Percentiles rank a stretch among this genome's conserved stretches.
Evolutionary conservation across 495 filamentous ascomycete species (phyloP).

Genomic region (Neurospora africana): DNA sequence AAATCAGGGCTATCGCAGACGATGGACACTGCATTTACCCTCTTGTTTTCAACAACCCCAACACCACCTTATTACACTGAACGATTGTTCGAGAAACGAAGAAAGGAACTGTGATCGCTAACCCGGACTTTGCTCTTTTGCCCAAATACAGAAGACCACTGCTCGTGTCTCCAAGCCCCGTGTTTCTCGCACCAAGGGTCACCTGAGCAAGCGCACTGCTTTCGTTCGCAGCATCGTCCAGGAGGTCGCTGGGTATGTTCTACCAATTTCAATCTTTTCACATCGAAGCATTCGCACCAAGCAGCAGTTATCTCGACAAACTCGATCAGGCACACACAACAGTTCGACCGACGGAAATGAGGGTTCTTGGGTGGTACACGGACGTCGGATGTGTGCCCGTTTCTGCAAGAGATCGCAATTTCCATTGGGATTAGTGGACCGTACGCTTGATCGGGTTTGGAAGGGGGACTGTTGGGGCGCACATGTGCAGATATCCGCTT

Average conservation of each 20-base stretch:
- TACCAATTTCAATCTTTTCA: neutral
- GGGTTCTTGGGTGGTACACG: neutral
- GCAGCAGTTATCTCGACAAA: neutral
- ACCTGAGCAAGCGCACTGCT: slow-evolving; percentile 80
- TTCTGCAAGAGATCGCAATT: neutral
- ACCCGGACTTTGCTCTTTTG: slow-evolving; percentile 31
- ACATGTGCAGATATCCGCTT: neutral
- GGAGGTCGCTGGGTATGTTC: slow-evolving; percentile 77
- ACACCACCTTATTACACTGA: neutral
- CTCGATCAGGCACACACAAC: neutral
- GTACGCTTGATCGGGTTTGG: neutral
- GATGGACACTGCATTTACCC: slow-evolving; percentile 16
- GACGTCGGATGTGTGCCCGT: neutral
- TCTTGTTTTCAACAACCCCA: slow-evolving; percentile 3
- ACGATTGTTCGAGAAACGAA: neutral
- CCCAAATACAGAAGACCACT: slow-evolving; percentile 70
- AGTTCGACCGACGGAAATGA: neutral
- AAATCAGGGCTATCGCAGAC: slow-evolving; percentile 12
- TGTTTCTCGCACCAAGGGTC: slow-evolving; percentile 82
- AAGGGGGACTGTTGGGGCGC: neutral
- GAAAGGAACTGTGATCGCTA: slow-evolving; percentile 21
- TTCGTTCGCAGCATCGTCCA: slow-evolving; percentile 89
- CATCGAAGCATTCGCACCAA: neutral
- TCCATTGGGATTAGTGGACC: neutral
- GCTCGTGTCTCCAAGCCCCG: slow-evolving; percentile 73